phyloP scores from a whole-genome alignment of 2,329 filamentous ascomycete genomes.

The Botrytis medusae region DNA sequence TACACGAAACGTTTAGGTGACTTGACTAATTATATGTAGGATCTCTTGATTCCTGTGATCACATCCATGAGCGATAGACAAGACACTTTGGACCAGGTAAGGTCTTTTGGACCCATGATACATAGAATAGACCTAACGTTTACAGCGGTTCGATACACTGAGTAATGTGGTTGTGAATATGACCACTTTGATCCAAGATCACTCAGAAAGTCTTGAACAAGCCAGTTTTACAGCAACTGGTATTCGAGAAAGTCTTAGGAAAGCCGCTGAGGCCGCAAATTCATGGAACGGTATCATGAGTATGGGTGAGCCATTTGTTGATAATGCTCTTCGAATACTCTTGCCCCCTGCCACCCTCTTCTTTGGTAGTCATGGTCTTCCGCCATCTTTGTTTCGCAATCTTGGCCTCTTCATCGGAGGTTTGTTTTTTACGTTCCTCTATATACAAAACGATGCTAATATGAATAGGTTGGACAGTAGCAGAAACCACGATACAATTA shows the following conservation, averaged over 20 bases:
- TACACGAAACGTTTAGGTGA: slow-evolving; percentile 2
- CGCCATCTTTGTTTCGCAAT: slow-evolving; percentile 32
- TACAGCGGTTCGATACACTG: slow-evolving; percentile 32
- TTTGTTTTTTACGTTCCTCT: slow-evolving; percentile 13
- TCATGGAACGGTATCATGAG: slow-evolving; percentile 27
- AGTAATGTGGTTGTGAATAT: slow-evolving; percentile 31
- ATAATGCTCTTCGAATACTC: slow-evolving; percentile 29
- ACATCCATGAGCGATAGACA: slow-evolving; percentile 30
- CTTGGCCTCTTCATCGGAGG: slow-evolving; percentile 28
- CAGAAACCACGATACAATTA: slow-evolving; percentile 19
- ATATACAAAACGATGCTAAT: not conserved
- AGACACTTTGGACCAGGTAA: slow-evolving; percentile 32
- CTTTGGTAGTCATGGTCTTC: slow-evolving; percentile 33
- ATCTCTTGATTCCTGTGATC: slow-evolving; percentile 30
- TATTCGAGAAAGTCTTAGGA: slow-evolving; percentile 33
- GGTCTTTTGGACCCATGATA: not conserved
- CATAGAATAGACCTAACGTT: not conserved
- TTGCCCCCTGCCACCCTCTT: slow-evolving; percentile 28
- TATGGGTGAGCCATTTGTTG: slow-evolving; percentile 23
- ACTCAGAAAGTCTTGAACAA: slow-evolving; percentile 32
- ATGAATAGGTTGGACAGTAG: slow-evolving; percentile 15
- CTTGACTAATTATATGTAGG: slow-evolving; percentile 21
- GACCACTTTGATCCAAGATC: slow-evolving; percentile 32
- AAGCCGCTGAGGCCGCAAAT: slow-evolving; percentile 28
- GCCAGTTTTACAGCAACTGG: slow-evolving; percentile 29